These are phyloP conservation scores for Papiliotrema laurentii DNA, from an alignment of 1,284 basidiomycete genomes.

Conservation along the genomic window DNA sequence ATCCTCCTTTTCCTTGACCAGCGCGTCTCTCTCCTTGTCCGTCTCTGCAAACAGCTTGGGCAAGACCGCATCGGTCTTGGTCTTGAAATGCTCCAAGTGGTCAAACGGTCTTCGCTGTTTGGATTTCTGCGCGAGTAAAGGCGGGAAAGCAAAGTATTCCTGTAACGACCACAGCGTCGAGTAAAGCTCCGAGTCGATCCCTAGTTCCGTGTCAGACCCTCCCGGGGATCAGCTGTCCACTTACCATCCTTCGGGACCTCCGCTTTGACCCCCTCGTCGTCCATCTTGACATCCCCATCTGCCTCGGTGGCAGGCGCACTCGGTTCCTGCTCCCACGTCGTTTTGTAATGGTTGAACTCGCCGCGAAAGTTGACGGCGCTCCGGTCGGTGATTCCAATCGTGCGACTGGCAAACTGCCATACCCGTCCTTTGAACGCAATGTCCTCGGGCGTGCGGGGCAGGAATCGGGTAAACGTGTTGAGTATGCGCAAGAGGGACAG, in stretches of 20 bases:
- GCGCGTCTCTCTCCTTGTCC: constrained; percentile 24
- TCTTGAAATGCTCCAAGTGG: constrained; percentile 33
- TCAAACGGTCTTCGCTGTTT: background rate
- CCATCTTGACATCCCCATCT: constrained; percentile 24
- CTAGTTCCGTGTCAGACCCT: background rate
- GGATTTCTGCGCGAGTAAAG: constrained; percentile 33
- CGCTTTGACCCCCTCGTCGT: constrained; percentile 7
- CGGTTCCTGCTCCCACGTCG: constrained; percentile 35
- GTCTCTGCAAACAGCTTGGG: constrained; percentile 39
- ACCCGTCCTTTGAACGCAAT: constrained; percentile 40
- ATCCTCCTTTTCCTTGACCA: constrained; percentile 21
- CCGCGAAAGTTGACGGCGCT: constrained; percentile 44
- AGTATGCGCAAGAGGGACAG: constrained; percentile 38
- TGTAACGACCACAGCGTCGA: constrained; percentile 46
- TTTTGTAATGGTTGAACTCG: constrained; percentile 35
- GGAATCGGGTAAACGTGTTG: constrained; percentile 40
- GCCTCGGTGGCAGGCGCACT: constrained; percentile 1
- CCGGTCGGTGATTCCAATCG: constrained; percentile 41
- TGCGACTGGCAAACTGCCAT: constrained; percentile 39
- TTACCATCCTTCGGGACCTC: constrained; percentile 2
- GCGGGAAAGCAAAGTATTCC: constrained; percentile 42
- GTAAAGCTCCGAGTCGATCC: constrained; percentile 32
- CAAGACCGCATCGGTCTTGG: constrained; percentile 38
- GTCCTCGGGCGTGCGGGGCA: constrained; percentile 37
- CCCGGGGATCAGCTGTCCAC: background rate